These are phyloP conservation scores for Diaporthe citrichinensis DNA, from an alignment of 2,329 filamentous ascomycete genomes.

Conservation along the genomic window DNA sequence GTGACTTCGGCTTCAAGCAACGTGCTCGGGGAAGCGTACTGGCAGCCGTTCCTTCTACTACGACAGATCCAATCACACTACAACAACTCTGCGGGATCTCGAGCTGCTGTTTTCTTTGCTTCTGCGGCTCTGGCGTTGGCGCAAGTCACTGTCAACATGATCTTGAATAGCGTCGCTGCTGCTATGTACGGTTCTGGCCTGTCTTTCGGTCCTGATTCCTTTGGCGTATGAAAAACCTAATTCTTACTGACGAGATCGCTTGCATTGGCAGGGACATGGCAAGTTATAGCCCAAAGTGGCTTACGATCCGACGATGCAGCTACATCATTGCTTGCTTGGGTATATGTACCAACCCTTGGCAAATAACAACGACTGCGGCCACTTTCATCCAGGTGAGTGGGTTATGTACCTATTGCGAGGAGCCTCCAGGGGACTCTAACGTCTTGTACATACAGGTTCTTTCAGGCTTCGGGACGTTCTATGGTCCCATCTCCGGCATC, in stretches of 20 bases:
- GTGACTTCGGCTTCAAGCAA: slow-evolving; percentile 33
- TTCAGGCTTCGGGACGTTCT: slow-evolving; percentile 44
- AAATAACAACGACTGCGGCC: slow-evolving; percentile 36
- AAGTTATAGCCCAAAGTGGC: slow-evolving; percentile 30
- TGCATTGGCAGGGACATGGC: slow-evolving; percentile 24
- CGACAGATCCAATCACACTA: slow-evolving; percentile 33
- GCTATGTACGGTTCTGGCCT: slow-evolving; percentile 16
- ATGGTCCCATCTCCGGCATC: slow-evolving; percentile 43
- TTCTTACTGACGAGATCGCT: neutral
- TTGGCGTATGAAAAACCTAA: too few relatives aligned
- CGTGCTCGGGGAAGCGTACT: slow-evolving; percentile 30
- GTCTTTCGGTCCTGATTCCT: too few relatives aligned
- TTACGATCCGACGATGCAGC: slow-evolving; percentile 33
- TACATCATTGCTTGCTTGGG: slow-evolving; percentile 35
- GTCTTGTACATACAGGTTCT: slow-evolving; percentile 37
- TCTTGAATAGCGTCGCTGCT: slow-evolving; percentile 35
- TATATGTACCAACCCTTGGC: slow-evolving; percentile 36
- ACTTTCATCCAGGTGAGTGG: slow-evolving; percentile 33
- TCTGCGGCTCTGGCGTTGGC: slow-evolving; percentile 32
- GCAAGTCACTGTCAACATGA: slow-evolving; percentile 35
- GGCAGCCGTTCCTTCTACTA: slow-evolving; percentile 34
- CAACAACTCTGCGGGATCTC: slow-evolving; percentile 23
- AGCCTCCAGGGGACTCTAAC: neutral
- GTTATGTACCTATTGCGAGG: too few relatives aligned
- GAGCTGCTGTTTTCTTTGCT: slow-evolving; percentile 35